Evolutionary conservation across 371 early-diverging fungal species (phyloP).

Genomic region (Saksenaea oblongispora): DNA sequence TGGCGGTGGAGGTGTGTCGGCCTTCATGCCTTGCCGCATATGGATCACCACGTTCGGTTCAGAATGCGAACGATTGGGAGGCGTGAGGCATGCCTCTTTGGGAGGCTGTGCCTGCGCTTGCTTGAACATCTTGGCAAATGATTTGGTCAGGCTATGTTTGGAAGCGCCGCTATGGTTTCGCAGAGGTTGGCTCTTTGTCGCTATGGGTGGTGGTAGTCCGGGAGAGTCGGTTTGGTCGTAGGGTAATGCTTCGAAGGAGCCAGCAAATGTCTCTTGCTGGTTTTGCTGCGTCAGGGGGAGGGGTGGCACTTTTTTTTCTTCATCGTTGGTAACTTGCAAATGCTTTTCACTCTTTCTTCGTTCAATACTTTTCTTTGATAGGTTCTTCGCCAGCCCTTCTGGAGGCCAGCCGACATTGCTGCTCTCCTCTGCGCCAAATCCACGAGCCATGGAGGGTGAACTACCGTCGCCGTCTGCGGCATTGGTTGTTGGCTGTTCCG

Average conservation of each 20-base stretch:
- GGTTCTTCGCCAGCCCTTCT: constrained; percentile 19
- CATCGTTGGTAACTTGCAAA: constrained; percentile 4
- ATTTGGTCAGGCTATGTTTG: constrained; percentile 4
- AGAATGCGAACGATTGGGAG: background rate
- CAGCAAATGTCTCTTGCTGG: background rate
- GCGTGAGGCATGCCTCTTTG: background rate
- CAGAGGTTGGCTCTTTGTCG: background rate
- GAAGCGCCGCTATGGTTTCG: background rate
- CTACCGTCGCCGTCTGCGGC: background rate
- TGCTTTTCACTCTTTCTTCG: constrained; percentile 27
- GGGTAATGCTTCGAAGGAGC: constrained; percentile 39
- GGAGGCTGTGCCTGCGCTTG: background rate
- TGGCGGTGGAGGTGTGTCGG: background rate
- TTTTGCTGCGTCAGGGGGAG: constrained; percentile 1
- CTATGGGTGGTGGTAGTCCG: background rate
- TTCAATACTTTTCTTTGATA: constrained; percentile 30
- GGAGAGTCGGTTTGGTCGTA: constrained; percentile 28
- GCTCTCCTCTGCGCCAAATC: background rate
- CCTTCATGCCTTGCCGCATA: background rate
- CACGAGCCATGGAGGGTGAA: background rate
- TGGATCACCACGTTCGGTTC: background rate
- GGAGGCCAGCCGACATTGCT: background rate
- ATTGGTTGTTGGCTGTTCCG: background rate
- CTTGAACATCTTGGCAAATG: constrained; percentile 16
- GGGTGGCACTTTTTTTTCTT: background rate